Evolutionary conservation across 2,329 filamentous ascomycete species (phyloP), one percentile per base, ranked within the genome.

Genomic region (Geosmithia morbida): DNA sequence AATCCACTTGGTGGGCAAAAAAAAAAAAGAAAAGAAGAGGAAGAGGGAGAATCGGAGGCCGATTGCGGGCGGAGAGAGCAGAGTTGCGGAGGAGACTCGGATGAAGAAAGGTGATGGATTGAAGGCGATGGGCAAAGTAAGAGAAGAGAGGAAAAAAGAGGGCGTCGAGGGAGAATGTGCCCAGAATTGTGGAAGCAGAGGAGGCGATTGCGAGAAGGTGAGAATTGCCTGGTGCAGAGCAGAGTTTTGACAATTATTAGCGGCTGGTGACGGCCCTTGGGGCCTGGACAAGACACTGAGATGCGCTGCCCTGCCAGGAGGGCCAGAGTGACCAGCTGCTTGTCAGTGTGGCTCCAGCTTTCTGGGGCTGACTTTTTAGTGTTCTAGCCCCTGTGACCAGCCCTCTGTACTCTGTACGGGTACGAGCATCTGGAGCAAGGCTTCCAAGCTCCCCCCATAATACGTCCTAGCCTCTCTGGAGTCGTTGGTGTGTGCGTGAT

Each of bases 211-310:
- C 41, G 41, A 47, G 20, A 30, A 42, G 45, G 46, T 47, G 41
- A 47, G 41, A 47, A 43, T 47, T 47, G 46, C 41, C 13, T 43
- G 58, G 57, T 51, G 58, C 54, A 56, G 57, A 61, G 59, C 56
- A 62, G 61, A 59, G 59, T 60, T 63, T 64, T 64, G 61, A 57
- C 57, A 26, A 56, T 56, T 58, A 56, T 56, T 58, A 43, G 45
- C 45, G 45, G 33, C n/a, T 39, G 60, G 56, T 58, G 57, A 59
- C 56, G 56, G 54, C 53, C 22, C 22, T 26, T 26, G 22, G 22
- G 22, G 22, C 22, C 22, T 26, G 22, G 22, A 26, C 22, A 26
- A 26, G 4, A 26, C 22, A 26, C 22, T 26, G 22, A 26, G 22
- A 26, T 26, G 22, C 22, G 22, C 22, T 26, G 22, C 22, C 8